Evolutionary conservation across 495 filamentous ascomycete genomes (phyloP).

Genomic region (Penicillium cataractarum): DNA sequence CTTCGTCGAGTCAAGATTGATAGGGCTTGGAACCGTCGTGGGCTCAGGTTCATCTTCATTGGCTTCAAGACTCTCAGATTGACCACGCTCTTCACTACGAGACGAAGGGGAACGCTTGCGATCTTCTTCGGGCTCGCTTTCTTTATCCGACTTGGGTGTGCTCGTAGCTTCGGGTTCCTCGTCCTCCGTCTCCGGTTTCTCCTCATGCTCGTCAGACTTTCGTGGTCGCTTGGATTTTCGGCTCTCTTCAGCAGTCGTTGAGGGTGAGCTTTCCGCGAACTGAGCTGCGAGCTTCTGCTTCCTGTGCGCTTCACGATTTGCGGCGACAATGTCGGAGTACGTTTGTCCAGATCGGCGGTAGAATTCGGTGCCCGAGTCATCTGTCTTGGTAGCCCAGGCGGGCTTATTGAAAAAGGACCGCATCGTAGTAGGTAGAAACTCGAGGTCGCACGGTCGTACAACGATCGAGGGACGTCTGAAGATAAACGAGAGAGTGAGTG

Average conservation of each 20-base stretch:
- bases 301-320: slow-evolving; percentile 45
- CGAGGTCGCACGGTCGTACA: background rate
- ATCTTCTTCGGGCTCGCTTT: background rate
- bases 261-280: background rate
- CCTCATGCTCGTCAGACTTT: slow-evolving; percentile 7
- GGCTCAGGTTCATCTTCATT: background rate
- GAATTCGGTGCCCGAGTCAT: slow-evolving; percentile 56
- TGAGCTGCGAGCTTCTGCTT: slow-evolving; percentile 23
- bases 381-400: slow-evolving; percentile 52
- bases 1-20: background rate
- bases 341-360: slow-evolving; percentile 70
- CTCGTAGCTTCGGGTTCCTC: background rate
- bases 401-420: slow-evolving; percentile 71
- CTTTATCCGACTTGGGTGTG: background rate
- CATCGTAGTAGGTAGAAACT: slow-evolving; percentile 38
- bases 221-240: slow-evolving; percentile 16
- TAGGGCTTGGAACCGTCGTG: background rate
- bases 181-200: background rate
- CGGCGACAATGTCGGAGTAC: slow-evolving; percentile 61
- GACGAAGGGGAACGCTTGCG: background rate
- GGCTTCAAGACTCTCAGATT: background rate
- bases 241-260: background rate
- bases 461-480: background rate
- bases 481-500: background rate
- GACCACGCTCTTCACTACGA: background rate